Percentiles rank a stretch among this genome's conserved stretches.
phyloP scores from a whole-genome alignment of 225 moss, liverwort and hornwort species.

The Thuidium tamariscinum region DNA sequence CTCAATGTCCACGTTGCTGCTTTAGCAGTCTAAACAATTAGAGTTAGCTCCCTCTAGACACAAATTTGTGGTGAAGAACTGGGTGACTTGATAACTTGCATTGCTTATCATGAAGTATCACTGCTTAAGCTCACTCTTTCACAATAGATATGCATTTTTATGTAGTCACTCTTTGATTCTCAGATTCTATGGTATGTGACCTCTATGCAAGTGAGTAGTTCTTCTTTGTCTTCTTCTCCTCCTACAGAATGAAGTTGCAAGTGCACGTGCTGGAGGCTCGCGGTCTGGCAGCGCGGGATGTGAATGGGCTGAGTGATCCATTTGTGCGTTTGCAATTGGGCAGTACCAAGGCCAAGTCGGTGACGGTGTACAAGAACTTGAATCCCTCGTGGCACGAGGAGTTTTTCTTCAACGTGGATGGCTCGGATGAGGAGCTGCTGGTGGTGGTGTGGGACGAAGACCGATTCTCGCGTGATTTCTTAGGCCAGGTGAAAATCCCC shows the following conservation, averaged over 20 bases:
- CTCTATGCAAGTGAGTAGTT: not conserved
- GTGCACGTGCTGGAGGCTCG: constrained; percentile 76
- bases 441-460: constrained; percentile 87
- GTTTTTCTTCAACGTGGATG: constrained; percentile 78
- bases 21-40: not conserved
- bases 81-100: not conserved
- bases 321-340: constrained; percentile 76
- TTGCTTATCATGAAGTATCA: not conserved
- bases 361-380: constrained; percentile 65
- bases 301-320: constrained; percentile 78
- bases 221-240: too few species aligned
- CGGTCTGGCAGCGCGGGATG: constrained; percentile 43
- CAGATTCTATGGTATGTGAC: not conserved
- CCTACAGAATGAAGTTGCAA: constrained; percentile 60
- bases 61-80: not conserved
- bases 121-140: not conserved
- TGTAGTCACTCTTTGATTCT: not conserved
- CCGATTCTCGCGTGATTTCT: constrained; percentile 54
- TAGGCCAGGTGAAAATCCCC: constrained; percentile 65
- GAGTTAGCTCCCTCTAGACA: not conserved
- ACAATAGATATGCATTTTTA: not conserved
- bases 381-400: constrained; percentile 85
- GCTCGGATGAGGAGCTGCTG: constrained; percentile 54
- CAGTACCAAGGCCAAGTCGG: constrained; percentile 55
- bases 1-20: not conserved